Evolutionary conservation across 345 rosid genomes (phyloP), one percentile per base, ranked within the genome.

Genomic region (Conringia planisiliqua): DNA sequence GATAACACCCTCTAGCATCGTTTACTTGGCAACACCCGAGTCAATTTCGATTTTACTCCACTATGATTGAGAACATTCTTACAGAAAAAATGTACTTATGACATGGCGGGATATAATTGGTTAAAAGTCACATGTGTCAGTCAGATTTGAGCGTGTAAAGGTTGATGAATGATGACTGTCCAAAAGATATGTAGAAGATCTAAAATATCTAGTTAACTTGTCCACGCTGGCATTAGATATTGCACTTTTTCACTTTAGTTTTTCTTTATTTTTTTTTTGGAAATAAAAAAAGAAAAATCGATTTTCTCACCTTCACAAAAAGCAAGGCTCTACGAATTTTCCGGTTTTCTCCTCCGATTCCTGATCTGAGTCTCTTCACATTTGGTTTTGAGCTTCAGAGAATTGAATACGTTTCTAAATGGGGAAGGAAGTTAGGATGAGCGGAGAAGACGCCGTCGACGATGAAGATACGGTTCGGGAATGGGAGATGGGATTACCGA

Each of bases 211-310:
- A 62, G 60, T 67, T 66, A 38, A 77, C 58, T 68, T 74, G 81
- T 83, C 96, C 96, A 92, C 89, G 98, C 78, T 42, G 85, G 89
- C 89, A 61, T 73, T 81, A 22, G 78, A 83, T 70, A 50, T 77
- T 78, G 83, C 91, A 75, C 87, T 83, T 84, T 86, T 83, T 60
- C 43, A 29, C 29, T 6, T 6, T 40, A n/a, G n/a, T n/a, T n/a
- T n/a, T n/a, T n/a, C n/a, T n/a, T n/a, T n/a, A n/a, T 32, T 73
- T 29, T 12, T 52, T 35, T 38, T n/a, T 32, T 24, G 7, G 11
- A 17, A 22, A 9, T 27, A 11, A 36, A 22, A 39, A 13, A 12
- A 36, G 57, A 7, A 20, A 46, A 43, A n/a, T 14, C 13, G 24
- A 40, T 29, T 71, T 80, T 72, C 22, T 71, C 39, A 63, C 54